These are phyloP conservation scores for Filosporella fistucella DNA, from an alignment of 495 filamentous ascomycete species.

Conservation along the genomic window DNA sequence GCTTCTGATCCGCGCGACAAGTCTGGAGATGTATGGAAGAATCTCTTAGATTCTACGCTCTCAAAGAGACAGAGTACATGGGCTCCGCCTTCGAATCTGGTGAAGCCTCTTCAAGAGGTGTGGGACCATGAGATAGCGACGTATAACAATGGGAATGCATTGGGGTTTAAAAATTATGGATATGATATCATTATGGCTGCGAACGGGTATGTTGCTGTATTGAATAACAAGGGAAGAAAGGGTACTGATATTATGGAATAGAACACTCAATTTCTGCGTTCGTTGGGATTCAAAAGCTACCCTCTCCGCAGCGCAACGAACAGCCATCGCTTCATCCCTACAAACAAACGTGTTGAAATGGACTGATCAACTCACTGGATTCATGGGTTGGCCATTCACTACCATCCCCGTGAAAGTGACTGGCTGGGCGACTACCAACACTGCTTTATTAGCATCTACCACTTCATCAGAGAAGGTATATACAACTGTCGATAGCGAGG, in stretches of 20 bases:
- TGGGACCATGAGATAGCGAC: conserved; percentile 10
- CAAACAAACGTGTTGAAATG: conserved; percentile 9
- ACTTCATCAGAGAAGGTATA: conserved; percentile 5
- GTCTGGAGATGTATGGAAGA: conserved; percentile 1
- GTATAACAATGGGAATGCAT: conserved; percentile 1
- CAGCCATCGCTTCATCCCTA: conserved; percentile 3
- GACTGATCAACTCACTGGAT: conserved; percentile 7
- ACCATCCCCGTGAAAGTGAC: conserved; percentile 6
- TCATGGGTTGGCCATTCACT: conserved; percentile 8
- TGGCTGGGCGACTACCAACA: conserved; percentile 7
- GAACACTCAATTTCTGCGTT: conserved; percentile 14
- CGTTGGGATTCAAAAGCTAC: conserved; percentile 16
- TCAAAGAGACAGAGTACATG: conserved; percentile 7
- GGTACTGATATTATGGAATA: neutral
- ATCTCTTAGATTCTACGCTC: too few relatives aligned
- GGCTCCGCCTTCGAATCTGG: conserved; percentile 7
- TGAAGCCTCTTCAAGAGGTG: conserved; percentile 8
- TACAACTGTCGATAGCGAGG: conserved; percentile 7
- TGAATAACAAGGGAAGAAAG: too few relatives aligned
- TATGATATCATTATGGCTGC: conserved; percentile 14
- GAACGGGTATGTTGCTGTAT: conserved; percentile 1
- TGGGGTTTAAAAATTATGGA: conserved; percentile 8
- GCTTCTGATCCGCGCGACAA: conserved; percentile 2
- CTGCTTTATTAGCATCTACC: neutral
- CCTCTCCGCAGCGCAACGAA: conserved; percentile 11